phyloP scores from a whole-genome alignment of 495 filamentous ascomycete species.

The Zalerion maritima region DNA sequence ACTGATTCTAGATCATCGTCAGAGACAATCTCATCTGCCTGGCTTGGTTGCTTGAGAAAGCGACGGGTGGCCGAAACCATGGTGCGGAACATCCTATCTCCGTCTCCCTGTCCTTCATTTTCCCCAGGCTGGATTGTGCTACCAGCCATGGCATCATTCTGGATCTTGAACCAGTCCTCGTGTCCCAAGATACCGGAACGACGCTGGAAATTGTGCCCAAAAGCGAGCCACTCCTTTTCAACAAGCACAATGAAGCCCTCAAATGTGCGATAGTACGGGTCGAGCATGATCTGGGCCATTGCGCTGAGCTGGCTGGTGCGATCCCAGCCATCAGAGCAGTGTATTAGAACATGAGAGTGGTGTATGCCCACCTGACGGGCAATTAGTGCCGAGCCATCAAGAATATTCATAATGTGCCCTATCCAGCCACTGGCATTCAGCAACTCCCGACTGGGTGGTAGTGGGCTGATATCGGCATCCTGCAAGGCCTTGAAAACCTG shows the following conservation, averaged over 20 bases:
- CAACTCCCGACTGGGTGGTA: slow-evolving; percentile 71
- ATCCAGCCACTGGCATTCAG: slow-evolving; percentile 80
- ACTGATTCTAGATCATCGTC: slow-evolving; percentile 11
- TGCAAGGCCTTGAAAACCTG: slow-evolving; percentile 85
- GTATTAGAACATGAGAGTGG: slow-evolving; percentile 89
- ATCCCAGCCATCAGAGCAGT: slow-evolving; percentile 98
- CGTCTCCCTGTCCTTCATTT: slow-evolving; percentile 41
- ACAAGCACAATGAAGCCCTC: slow-evolving; percentile 92
- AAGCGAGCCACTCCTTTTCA: slow-evolving; percentile 97
- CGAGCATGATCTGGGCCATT: slow-evolving; percentile 83
- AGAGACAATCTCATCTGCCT: slow-evolving; percentile 10
- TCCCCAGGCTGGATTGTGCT: slow-evolving; percentile 38
- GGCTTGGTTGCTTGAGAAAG: slow-evolving; percentile 52
- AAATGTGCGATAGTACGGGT: slow-evolving; percentile 89
- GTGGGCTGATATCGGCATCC: slow-evolving; percentile 73
- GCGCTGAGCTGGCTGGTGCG: slow-evolving; percentile 90
- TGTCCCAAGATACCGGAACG: slow-evolving; percentile 72
- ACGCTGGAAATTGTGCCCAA: slow-evolving; percentile 92
- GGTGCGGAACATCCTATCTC: slow-evolving; percentile 74
- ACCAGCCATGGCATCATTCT: slow-evolving; percentile 50
- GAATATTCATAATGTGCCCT: slow-evolving; percentile 71
- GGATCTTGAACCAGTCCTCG: slow-evolving; percentile 89
- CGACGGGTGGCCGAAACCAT: slow-evolving; percentile 78
- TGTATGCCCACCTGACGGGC: slow-evolving; percentile 78
- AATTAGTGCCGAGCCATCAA: slow-evolving; percentile 75